Percentiles rank a stretch among this genome's conserved stretches.
phyloP scores from a whole-genome alignment of 371 early-diverging fungal species.

The Syncephalastrum racemosum region DNA sequence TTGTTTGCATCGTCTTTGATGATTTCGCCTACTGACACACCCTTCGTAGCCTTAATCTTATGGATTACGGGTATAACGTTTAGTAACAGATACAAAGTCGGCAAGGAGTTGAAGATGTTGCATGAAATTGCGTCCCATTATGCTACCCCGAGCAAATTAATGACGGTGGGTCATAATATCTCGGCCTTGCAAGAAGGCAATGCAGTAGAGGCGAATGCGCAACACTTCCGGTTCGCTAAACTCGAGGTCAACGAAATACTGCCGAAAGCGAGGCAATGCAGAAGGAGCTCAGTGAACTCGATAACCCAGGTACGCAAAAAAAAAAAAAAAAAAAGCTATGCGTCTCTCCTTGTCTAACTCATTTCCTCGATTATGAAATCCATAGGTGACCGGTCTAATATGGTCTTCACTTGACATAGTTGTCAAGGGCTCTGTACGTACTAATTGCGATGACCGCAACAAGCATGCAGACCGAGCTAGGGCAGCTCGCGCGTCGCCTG shows the following conservation, averaged over 20 bases:
- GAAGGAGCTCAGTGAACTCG: conserved; percentile 49
- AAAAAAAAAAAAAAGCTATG: neutral
- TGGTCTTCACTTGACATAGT: conserved; percentile 75
- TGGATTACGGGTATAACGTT: conserved; percentile 84
- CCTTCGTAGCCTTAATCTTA: conserved; percentile 72
- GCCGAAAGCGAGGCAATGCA: conserved; percentile 79
- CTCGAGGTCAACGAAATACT: conserved; percentile 85
- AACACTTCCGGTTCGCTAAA: conserved; percentile 79
- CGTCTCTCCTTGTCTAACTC: conserved; percentile 1
- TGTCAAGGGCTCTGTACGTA: conserved; percentile 74
- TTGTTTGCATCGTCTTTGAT: conserved; percentile 51
- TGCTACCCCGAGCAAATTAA: conserved; percentile 65
- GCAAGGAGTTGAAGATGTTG: conserved; percentile 86
- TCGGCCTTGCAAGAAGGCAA: conserved; percentile 86
- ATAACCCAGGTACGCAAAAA: conserved; percentile 22
- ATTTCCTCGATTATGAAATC: conserved; percentile 48
- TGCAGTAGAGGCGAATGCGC: conserved; percentile 84
- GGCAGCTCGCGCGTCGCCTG: conserved; percentile 82
- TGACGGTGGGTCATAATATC: conserved; percentile 91
- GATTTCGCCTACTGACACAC: conserved; percentile 68
- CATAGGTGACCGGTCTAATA: conserved; percentile 74
- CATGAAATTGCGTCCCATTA: conserved; percentile 65
- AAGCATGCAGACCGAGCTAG: conserved; percentile 88
- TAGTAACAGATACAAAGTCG: conserved; percentile 86
- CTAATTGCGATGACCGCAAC: conserved; percentile 76